phyloP scores from a whole-genome alignment of 768 basidiomycete genomes.

The Trametes elegans region DNA sequence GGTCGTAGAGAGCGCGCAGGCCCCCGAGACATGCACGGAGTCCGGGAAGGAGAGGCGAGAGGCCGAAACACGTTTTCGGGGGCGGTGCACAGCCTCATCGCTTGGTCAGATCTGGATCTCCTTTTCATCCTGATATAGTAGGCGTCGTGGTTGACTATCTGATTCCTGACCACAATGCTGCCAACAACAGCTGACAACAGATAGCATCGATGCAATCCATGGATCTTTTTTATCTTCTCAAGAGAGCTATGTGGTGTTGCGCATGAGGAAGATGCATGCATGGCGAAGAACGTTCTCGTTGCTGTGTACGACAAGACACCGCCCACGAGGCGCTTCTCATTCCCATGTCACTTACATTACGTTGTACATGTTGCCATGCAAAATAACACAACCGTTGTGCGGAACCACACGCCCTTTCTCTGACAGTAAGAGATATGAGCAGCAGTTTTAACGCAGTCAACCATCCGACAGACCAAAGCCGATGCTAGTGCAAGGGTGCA shows the following conservation, averaged over 20 bases:
- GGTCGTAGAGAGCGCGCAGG: neutral
- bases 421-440: too few species aligned
- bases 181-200: neutral
- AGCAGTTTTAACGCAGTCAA: too few species aligned
- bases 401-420: too few species aligned
- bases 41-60: too few species aligned
- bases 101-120: neutral
- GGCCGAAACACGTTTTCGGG: too few species aligned
- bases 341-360: neutral
- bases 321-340: neutral
- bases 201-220: neutral
- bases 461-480: too few species aligned
- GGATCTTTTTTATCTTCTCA: too few species aligned
- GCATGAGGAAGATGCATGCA: too few species aligned
- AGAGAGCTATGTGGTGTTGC: too few species aligned
- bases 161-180: conserved; percentile 7
- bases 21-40: too few species aligned
- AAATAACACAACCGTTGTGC: neutral
- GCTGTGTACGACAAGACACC: neutral
- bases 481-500: too few species aligned
- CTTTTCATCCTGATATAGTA: neutral
- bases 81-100: conserved; percentile 8
- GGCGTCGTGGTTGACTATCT: conserved; percentile 4
- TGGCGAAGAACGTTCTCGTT: neutral
- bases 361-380: neutral